Base-by-base conservation (phyloP, 805 yeast genomes). In the Yarrowia porcina region DNA sequence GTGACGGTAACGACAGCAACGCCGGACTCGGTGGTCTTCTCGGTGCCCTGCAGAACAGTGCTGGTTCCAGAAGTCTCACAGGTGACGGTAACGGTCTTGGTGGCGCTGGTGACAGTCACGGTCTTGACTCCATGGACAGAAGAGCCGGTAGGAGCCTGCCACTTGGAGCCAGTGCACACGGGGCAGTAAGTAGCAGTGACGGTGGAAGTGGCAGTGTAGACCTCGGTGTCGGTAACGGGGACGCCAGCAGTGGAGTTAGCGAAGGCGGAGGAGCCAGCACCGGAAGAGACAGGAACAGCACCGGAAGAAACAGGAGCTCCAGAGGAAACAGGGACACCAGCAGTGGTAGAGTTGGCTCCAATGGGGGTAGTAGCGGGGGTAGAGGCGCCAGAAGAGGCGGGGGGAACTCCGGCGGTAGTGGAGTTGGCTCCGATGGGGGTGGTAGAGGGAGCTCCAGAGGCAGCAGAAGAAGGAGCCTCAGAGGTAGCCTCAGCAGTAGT, bases 161-260 rank as follows among this genome's bases (percentile, higher is more conserved):
- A 45, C 52, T 45, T 28, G 36, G 11, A 9, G 25, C 27, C 36
- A 28, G 28, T 36, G 28, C 50, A 45, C 17, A 18, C 23, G 35
- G 50, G 50, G 50, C 52, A 45, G 52, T 45, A 45, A 25, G 52
- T 45, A n/a, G 36, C 52, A n/a, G 52, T 45, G 18, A 45, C 52
- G 27, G 52, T 45, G 36, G 36, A n/a, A 33, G 49, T 44, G 8
- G 49, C 49, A 11, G 49, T 44, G 49, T 25, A 25, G 45, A 12
- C 15, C 28, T 21, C 28, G 21, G 18, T n/a, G 33, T 25, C 49
- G 5, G 49, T 25, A n/a, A 27, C n/a, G 6, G 13, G 4, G n/a
- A 21, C n/a, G 21, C 12, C 39, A 36, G 21, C 41, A 8, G 13
- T 13, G 13, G 23, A 4, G 7, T 5, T 17, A 11, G 39, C 15